Percentiles rank a stretch among this genome's conserved stretches.
Conservation (phyloP, 129 eudicot genomes). For the Rutidosis leptorrhynchoides region DNA sequence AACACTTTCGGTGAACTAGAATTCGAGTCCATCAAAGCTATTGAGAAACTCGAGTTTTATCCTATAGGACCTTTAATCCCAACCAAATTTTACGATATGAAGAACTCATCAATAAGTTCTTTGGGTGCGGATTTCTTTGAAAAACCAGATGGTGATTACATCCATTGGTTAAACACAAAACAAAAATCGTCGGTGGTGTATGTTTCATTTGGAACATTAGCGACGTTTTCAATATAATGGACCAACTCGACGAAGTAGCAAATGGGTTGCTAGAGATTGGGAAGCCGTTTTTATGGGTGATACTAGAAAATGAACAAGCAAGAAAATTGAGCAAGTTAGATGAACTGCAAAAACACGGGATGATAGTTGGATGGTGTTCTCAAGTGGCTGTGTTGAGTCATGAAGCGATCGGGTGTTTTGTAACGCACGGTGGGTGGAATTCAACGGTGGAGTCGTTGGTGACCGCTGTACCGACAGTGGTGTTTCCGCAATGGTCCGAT, state of each 20-base stretch:
- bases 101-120: not conserved
- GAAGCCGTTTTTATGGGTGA: constrained; percentile 53
- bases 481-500: constrained; percentile 68
- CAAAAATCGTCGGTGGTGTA: constrained; percentile 43
- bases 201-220: constrained; percentile 62
- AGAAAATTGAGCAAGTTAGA: constrained; percentile 1
- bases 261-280: constrained; percentile 29
- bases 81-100: constrained; percentile 27
- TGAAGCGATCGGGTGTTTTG: constrained; percentile 53
- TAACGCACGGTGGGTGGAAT: constrained; percentile 74
- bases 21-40: constrained; percentile 15
- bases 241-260: constrained; percentile 52
- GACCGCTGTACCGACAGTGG: constrained; percentile 60
- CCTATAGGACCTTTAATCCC: constrained; percentile 64
- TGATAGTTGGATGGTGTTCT: constrained; percentile 48
- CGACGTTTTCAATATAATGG: constrained; percentile 21
- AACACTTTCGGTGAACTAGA: constrained; percentile 30
- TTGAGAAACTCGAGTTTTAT: constrained; percentile 16
- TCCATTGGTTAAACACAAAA: constrained; percentile 48
- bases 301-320: constrained; percentile 38
- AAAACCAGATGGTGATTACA: not conserved
- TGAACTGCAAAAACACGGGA: constrained; percentile 23
- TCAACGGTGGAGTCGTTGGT: constrained; percentile 50
- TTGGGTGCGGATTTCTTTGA: constrained; percentile 48
- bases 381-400: constrained; percentile 49